These are phyloP conservation scores for Tulasnella calospora DNA, from an alignment of 768 basidiomycete species.

Conservation along the genomic window DNA sequence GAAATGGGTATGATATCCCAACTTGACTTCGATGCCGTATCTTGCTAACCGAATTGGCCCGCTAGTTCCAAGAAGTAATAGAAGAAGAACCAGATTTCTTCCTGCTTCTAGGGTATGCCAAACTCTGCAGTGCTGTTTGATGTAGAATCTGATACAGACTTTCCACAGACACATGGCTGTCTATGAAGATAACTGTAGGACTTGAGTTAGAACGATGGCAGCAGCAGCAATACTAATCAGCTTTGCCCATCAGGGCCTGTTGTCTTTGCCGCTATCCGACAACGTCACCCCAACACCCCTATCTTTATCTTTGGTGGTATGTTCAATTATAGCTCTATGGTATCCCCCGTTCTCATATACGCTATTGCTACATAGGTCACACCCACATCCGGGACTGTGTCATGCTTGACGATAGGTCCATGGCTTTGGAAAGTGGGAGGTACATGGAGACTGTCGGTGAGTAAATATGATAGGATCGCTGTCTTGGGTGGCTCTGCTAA, in stretches of 20 bases:
- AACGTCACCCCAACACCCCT: conserved; percentile 66
- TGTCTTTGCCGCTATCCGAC: conserved; percentile 69
- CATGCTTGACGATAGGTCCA: conserved; percentile 67
- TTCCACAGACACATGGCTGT: conserved; percentile 75
- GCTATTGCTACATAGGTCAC: conserved; percentile 48
- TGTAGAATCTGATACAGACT: not conserved
- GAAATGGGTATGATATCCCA: conserved; percentile 51
- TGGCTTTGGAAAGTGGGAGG: conserved; percentile 75
- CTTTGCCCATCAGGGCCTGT: conserved; percentile 50
- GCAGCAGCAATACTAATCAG: not conserved
- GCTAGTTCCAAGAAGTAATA: conserved; percentile 71
- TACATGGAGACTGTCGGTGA: conserved; percentile 90
- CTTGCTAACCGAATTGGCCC: conserved; percentile 1
- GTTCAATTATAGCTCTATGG: not conserved
- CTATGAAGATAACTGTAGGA: conserved; percentile 57
- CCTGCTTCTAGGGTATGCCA: conserved; percentile 56
- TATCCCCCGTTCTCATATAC: too few relatives aligned
- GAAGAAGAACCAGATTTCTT: conserved; percentile 78
- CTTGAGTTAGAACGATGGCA: not conserved
- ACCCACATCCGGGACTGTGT: conserved; percentile 75
- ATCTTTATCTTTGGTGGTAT: conserved; percentile 76
- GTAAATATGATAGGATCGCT: conserved; percentile 21
- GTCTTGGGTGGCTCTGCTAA: not conserved
- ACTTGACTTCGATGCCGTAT: not conserved
- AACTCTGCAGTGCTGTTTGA: not conserved